These are phyloP conservation scores for Phalaenopsis equestris DNA, from an alignment of 106 monocot species.

Conservation along the genomic window DNA sequence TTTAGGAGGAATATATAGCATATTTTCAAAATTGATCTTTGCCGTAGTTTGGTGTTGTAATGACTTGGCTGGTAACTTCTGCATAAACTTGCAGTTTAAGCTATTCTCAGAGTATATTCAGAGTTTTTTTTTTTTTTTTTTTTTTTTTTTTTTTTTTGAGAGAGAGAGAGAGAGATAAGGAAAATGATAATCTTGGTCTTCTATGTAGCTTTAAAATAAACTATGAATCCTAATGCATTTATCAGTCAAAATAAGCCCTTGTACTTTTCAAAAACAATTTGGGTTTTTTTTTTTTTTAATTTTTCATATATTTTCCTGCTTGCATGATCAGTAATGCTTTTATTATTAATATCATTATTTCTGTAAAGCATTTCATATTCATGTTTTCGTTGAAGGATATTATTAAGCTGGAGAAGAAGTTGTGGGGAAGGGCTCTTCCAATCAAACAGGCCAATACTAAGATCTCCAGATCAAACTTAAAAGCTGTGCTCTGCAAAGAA, in stretches of 20 bases:
- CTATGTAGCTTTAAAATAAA: conserved; percentile 8
- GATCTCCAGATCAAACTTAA: too few species aligned
- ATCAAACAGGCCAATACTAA: too few species aligned
- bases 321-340: too few species aligned
- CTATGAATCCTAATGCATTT: not conserved
- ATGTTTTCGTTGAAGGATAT: not conserved
- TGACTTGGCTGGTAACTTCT: not conserved
- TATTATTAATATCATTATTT: too few species aligned
- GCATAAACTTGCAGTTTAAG: conserved; percentile 8
- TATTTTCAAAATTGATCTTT: not conserved
- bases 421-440: too few species aligned
- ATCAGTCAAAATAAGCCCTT: not conserved
- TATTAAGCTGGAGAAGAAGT: too few species aligned
- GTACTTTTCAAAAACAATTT: not conserved
- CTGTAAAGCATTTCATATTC: not conserved
- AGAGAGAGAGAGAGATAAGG: too few species aligned
- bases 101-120: not conserved
- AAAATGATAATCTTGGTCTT: not conserved
- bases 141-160: too few species aligned
- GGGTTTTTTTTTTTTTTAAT: too few species aligned
- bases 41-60: not conserved
- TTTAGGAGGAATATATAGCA: not conserved
- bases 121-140: not conserved
- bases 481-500: too few species aligned
- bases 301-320: not conserved